These are phyloP conservation scores for Magnaporthiopsis incrustans DNA, from an alignment of 2,329 filamentous ascomycete genomes.

Conservation along the genomic window DNA sequence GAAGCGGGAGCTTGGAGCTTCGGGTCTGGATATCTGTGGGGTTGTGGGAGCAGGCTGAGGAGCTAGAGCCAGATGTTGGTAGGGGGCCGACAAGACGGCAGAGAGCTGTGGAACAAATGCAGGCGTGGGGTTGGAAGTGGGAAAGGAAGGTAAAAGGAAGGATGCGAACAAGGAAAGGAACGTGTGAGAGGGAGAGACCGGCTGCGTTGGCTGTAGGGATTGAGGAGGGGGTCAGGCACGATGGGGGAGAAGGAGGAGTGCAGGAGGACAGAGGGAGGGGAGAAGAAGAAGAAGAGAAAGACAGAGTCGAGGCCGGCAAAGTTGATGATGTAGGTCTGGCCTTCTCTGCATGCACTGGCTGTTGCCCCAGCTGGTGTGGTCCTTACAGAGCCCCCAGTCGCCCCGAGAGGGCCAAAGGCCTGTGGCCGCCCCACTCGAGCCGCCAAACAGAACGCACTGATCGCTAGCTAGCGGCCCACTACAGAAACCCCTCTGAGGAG, in stretches of 20 bases:
- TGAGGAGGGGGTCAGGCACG: slow-evolving; percentile 5
- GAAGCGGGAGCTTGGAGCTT: slow-evolving; percentile 5
- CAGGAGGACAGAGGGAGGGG: slow-evolving; percentile 5
- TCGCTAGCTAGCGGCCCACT: slow-evolving; percentile 4
- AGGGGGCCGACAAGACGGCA: not conserved
- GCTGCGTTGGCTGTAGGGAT: slow-evolving; percentile 1
- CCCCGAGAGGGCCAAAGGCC: not conserved
- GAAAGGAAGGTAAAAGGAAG: not conserved
- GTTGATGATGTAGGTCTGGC: slow-evolving; percentile 11
- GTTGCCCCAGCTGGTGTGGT: slow-evolving; percentile 12
- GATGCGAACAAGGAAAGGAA: slow-evolving; percentile 5
- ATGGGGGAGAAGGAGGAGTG: slow-evolving; percentile 4
- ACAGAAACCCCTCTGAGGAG: not conserved
- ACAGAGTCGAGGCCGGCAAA: slow-evolving; percentile 7
- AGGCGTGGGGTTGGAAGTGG: not conserved
- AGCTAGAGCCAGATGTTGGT: slow-evolving; percentile 1
- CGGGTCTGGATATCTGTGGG: slow-evolving; percentile 4
- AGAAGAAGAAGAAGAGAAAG: slow-evolving; percentile 4
- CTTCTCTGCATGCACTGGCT: slow-evolving; percentile 10
- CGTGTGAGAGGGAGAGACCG: slow-evolving; percentile 8
- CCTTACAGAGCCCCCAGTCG: not conserved
- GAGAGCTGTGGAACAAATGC: slow-evolving; percentile 1
- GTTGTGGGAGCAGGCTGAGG: slow-evolving; percentile 3
- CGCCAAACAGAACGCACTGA: slow-evolving; percentile 2
- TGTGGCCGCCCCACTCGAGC: slow-evolving; percentile 1